Base-by-base conservation (phyloP, 768 basidiomycete genomes). In the Amanita inopinata region DNA sequence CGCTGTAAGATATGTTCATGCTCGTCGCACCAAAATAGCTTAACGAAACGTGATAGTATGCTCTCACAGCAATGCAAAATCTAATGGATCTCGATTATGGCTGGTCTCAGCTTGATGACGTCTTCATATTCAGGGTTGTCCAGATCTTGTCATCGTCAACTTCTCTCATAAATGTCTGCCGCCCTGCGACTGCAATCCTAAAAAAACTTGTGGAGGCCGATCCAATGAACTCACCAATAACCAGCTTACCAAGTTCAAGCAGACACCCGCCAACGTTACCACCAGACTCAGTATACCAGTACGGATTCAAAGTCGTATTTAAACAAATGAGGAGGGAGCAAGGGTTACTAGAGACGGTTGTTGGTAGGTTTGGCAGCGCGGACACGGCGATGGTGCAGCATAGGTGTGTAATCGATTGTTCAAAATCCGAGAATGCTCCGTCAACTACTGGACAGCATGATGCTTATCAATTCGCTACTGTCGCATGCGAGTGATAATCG, bases 121-220 rank as follows among this genome's bases (percentile, higher is more conserved):
- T 60, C 5, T 92, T 94, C 60, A 85, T 91, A 40, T 69, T 77
- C 52, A 74, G 75, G 57, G 74, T 91, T 38, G 87, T 89, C 11
- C 75, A 80, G 53, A 82, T 86, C 50, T 68, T 89, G 18, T 78
- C 86, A 0, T 84, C 86, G 0, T 67, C 82, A 0, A 69, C 73
- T 28, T 84, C 83, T 8, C 72, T 81, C 12, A 80, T 93, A 66
- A 96, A 96, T 48, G 87, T 93, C 46, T 88, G 86, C 53, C 81
- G 90, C 4, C 92, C 91, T 24, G 91, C 90, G 1, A 91, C 87
- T 32, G 80, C 85, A 24, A 92, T 94, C 43, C 70, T 93, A 48
- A 88, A 89, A 62, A 83, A 83, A 49, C 74, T 94, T 15, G 89
- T 91, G 10, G 88, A 91, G 58, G 88, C 88, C 6, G 85, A 88